Evolutionary conservation across 805 yeast species (phyloP).

Genomic region (Kazachstania bromeliacearum): DNA sequence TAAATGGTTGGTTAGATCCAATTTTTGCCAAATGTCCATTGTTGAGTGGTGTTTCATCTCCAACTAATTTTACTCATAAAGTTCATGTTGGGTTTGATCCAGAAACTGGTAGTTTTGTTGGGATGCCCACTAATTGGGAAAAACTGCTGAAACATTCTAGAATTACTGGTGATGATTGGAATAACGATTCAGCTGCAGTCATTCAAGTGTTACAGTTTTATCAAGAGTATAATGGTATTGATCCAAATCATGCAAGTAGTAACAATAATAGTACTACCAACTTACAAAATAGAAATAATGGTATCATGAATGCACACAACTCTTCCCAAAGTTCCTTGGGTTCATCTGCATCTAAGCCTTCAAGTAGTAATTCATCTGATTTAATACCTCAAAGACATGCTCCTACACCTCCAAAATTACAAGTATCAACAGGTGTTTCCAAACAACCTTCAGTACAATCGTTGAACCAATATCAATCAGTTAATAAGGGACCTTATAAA

Average conservation of each 20-base stretch:
- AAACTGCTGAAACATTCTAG: slow-evolving; percentile 74
- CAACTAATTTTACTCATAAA: slow-evolving; percentile 89
- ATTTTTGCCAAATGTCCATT: slow-evolving; percentile 69
- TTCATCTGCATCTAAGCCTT: neutral
- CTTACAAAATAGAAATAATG: neutral
- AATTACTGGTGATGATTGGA: slow-evolving; percentile 84
- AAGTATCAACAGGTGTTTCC: slow-evolving; percentile 10
- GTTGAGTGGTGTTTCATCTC: slow-evolving; percentile 65
- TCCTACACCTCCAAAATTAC: slow-evolving; percentile 21
- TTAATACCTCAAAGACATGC: slow-evolving; percentile 22
- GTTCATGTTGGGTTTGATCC: slow-evolving; percentile 87
- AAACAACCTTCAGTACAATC: slow-evolving; percentile 2
- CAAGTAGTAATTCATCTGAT: slow-evolving; percentile 6
- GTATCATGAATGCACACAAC: neutral
- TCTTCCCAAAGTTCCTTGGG: slow-evolving; percentile 3
- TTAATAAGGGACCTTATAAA: slow-evolving; percentile 3
- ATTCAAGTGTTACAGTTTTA: slow-evolving; percentile 84
- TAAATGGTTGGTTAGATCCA: slow-evolving; percentile 85
- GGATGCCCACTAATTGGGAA: slow-evolving; percentile 93
- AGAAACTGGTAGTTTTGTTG: slow-evolving; percentile 77
- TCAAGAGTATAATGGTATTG: slow-evolving; percentile 33
- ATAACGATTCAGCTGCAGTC: slow-evolving; percentile 90
- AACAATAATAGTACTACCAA: slow-evolving; percentile 3
- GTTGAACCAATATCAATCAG: slow-evolving; percentile 4
- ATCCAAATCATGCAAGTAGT: slow-evolving; percentile 2